These are phyloP conservation scores for Boletus smithii DNA, from an alignment of 1,284 basidiomycete genomes.

Conservation along the genomic window DNA sequence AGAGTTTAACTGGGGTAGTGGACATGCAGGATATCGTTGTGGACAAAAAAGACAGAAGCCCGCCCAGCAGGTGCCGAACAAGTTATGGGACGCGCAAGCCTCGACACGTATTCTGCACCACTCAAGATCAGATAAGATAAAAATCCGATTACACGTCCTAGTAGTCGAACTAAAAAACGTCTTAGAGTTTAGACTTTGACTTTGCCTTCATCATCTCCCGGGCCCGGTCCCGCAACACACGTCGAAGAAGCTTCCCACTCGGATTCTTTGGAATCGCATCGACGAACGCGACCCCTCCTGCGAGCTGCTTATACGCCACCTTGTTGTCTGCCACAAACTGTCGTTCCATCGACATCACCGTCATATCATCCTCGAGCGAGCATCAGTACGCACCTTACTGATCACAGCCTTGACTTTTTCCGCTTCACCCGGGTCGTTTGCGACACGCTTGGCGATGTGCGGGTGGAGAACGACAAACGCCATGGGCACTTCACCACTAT, in stretches of 20 bases:
- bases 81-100: conserved; percentile 13
- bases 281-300: conserved; percentile 53
- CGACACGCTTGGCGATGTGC: conserved; percentile 32
- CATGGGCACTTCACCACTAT: conserved; percentile 58
- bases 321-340: conserved; percentile 67
- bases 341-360: neutral
- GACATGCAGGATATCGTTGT: conserved; percentile 19
- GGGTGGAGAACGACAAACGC: conserved; percentile 51
- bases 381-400: conserved; percentile 39
- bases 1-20: conserved; percentile 61
- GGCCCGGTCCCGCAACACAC: conserved; percentile 53
- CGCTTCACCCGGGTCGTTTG: conserved; percentile 29
- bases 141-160: no score
- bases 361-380: neutral
- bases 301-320: conserved; percentile 58
- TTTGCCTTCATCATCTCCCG: conserved; percentile 32
- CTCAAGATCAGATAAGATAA: neutral
- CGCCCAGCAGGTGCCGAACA: neutral
- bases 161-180: no score
- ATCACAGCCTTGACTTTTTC: conserved; percentile 37
- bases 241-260: conserved; percentile 56
- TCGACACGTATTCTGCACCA: no score
- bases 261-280: conserved; percentile 58
- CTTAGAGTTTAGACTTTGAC: conserved; percentile 26
- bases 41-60: neutral